Evolutionary conservation across 1,284 basidiomycete genomes (phyloP), one percentile per base, ranked within the genome.

Genomic region (Athelia sp.): DNA sequence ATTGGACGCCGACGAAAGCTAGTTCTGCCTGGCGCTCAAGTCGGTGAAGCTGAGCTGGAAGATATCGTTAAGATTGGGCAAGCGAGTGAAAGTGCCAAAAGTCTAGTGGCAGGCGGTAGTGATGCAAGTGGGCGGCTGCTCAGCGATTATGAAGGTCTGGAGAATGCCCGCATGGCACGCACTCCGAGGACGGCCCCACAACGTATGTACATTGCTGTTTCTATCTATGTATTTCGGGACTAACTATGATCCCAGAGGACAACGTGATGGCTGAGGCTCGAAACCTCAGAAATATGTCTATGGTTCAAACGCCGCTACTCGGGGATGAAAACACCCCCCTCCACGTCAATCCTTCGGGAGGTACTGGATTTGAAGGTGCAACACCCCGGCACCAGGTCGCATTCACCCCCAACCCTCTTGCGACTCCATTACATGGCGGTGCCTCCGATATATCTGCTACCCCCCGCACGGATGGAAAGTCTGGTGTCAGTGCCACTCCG

Each of bases 11-110:
- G 97, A 53, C 73, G 93, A 58, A 92, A 91, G 66, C 75, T 99
- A 44, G 82, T 84, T 52, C 76, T 99, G 11, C 97, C 97, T 0
- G 74, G 77, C 18, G 93, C 96, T 1, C 96, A 99, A 63, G 97
- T 99, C 3, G 91, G 91, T n/a, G 94, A 99, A 68, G 72, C 78
- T 6, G 96, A 99, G 69, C 70, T 99, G 46, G 97, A 99, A 70
- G 94, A 98, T 59, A 98, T 99, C 59, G 96, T 98, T 60, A 99
- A 99, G 75, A 95, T 99, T 58, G 97, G 96, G 1, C 87, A 92
- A 64, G 90, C 90, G 0, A 89, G 94, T 4, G 92, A 98, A 70
- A 86, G 81, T 52, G 90, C 94, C 9, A 86, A 93, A 60, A 83
- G 86, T 4, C 66, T 98, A 57, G 93, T 98, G 6, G 69, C 77